Base-by-base conservation (phyloP, 2,329 filamentous ascomycete species). In the Hansfordia pulvinata region DNA sequence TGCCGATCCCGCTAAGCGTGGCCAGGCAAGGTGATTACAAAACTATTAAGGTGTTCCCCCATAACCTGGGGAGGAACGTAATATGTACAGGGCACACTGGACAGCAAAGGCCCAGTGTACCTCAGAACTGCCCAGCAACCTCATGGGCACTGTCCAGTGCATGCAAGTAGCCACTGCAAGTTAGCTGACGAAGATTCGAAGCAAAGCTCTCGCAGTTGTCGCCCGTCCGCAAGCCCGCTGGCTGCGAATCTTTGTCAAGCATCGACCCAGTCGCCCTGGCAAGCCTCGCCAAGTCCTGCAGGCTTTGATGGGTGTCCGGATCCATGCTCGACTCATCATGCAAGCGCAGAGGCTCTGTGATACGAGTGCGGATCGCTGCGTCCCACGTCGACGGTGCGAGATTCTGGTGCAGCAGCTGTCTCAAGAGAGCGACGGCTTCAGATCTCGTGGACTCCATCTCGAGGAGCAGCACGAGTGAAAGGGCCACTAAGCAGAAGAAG, bases 221-320 rank as follows among this genome's bases (percentile, higher is more conserved):
- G 32, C 38, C 48, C 17, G 40, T 44, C 28, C 32, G 41, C 23
- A 41, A 41, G 17, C 29, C 33, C 21, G 12, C 27, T 27, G 32
- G 23, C 25, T 37, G 35, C 14, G 30, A 26, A 19, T 37, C 26
- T 12, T 39, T 42, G n/a, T 44, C 46, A 4, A 31, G 19, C 29
- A 37, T 46, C n/a, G 26, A 34, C 30, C 46, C 45, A 10, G 46
- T 53, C 6, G 58, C 59, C 5, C 62, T 64, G 6, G 63, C 63
- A 25, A 67, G 39, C 36, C 77, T 69, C 6, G 70, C 73, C 7
- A 77, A 52, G 32, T 66, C 69, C 45, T 77, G 70, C 26, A 79
- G 51, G 18, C 65, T 62, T 33, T 59, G 64, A 42, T 57, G 71
- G 28, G 52, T 60, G 25, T 55, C 52, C 13, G 48, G 47, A 34